These are phyloP conservation scores for Pestalotiopsis sp. DNA, from an alignment of 2,329 filamentous ascomycete genomes.

Conservation along the genomic window DNA sequence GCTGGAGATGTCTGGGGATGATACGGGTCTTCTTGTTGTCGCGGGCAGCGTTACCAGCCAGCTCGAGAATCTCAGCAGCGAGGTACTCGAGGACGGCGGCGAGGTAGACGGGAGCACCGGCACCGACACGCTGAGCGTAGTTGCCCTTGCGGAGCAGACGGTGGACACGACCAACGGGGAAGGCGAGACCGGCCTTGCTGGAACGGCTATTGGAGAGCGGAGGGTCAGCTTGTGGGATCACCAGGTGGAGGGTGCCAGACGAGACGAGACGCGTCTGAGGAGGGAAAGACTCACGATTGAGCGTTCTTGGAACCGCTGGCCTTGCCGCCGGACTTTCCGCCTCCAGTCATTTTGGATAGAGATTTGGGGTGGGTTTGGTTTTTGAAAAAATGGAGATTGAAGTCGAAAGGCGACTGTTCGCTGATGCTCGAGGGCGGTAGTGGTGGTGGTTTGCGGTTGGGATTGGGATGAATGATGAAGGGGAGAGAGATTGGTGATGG, in stretches of 20 bases:
- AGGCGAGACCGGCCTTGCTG: constrained; percentile 98
- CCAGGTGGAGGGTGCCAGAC: constrained; percentile 15
- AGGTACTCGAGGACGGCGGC: constrained; percentile 98
- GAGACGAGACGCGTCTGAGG: constrained; percentile 12
- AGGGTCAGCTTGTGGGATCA: constrained; percentile 38
- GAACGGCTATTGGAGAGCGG: constrained; percentile 74
- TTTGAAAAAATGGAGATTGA: constrained; percentile 24
- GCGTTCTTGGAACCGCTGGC: constrained; percentile 98
- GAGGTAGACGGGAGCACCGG: constrained; percentile 95
- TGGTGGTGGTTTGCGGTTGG: constrained; percentile 11
- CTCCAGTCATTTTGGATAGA: constrained; percentile 95
- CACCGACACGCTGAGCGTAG: constrained; percentile 99
- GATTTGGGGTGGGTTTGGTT: constrained; percentile 39
- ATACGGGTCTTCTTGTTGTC: constrained; percentile 99
- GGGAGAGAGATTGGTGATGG: constrained; percentile 39
- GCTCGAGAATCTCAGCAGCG: constrained; percentile 96
- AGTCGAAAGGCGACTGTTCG: constrained; percentile 22
- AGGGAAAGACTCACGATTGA: constrained; percentile 81
- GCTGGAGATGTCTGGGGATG: constrained; percentile 97
- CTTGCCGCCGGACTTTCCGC: constrained; percentile 99
- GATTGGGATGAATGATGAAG: constrained; percentile 28
- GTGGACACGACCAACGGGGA: constrained; percentile 99
- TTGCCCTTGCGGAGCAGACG: constrained; percentile 98
- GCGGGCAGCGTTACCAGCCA: constrained; percentile 97
- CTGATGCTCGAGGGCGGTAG: constrained; percentile 15